A percentile compares a stretch with the other conserved stretches of the same genome.
Evolutionary conservation across 306 rosid genomes (phyloP).

Genomic region (Quercus suber): DNA sequence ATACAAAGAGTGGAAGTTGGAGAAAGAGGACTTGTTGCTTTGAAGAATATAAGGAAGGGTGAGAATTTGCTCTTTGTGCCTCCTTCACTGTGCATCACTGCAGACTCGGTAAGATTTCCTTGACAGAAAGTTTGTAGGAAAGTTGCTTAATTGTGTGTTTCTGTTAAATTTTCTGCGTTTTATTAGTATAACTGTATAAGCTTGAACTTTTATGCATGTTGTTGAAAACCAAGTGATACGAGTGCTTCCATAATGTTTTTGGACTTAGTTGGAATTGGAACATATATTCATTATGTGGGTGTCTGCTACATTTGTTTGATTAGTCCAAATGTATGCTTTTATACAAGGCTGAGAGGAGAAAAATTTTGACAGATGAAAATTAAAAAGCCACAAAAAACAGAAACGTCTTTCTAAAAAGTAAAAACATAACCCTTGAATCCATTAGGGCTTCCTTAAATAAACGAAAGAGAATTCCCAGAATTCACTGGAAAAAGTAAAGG

Average conservation of each 20-base stretch:
- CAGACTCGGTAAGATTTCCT: slow-evolving; percentile 56
- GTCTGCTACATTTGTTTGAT: neutral
- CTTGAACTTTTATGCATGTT: neutral
- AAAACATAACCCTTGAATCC: no score
- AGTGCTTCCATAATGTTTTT: neutral
- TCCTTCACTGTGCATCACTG: slow-evolving; percentile 66
- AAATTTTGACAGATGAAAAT: neutral
- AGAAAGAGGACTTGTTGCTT: slow-evolving; percentile 90
- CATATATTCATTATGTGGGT: neutral
- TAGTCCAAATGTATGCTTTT: neutral
- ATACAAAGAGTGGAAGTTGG: slow-evolving; percentile 79
- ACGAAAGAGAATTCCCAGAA: no score
- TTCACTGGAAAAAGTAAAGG: no score
- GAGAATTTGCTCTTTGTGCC: slow-evolving; percentile 94
- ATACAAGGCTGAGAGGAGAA: neutral
- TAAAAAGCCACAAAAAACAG: no score
- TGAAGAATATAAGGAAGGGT: slow-evolving; percentile 84
- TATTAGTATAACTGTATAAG: neutral
- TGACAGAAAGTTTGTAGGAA: neutral
- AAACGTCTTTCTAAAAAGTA: no score
- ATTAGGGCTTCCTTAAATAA: no score
- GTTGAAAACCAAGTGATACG: neutral
- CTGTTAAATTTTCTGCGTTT: neutral
- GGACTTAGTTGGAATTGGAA: neutral
- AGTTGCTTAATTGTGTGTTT: neutral